Evolutionary conservation across 1,284 basidiomycete species (phyloP), one percentile per base, ranked within the genome.

Genomic region (Coriolopsis trogii): DNA sequence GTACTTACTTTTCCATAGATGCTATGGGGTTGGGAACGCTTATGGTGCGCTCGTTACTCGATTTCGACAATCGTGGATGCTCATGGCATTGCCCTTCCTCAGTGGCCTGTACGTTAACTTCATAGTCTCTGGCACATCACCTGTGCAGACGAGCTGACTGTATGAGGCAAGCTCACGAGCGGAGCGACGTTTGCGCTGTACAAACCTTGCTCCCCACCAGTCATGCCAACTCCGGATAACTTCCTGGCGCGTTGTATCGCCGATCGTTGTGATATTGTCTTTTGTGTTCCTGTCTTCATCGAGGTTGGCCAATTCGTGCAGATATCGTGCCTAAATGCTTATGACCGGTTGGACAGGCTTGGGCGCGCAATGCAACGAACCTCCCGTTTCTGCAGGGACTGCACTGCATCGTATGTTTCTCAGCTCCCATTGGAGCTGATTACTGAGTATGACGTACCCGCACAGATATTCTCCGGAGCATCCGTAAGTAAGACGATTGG

Each of bases 171-270:
- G 69, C 49, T 62, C 5, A 42, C 57, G 0, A 51, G 55, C 24
- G 70, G 71, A 1, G 37, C 62, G n/a, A 63, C 62, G 10, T 47
- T 68, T 13, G 60, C 60, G 3, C 47, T 49, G 9, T 70, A 65
- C 46, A 46, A 58, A 24, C 68, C 67, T 1, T 15, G 38, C 4
- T 41, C 24, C 2, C 64, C 67, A 8, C 60, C 67, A 0, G 49
- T 58, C 3, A 18, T 63, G 4, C 64, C 68, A 0, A 68, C 63
- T 6, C 61, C 69, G 0, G 62, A 63, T 15, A 60, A 47, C 24
- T 56, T 65, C 33, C 53, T 70, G 9, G 46, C 61, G 8, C 49
- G 49, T 4, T 49, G 59, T 21, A 43, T 49, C 4, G 54, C 49
- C 6, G 59, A 59, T 4, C 40, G 61, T 4, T 53, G 59, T 36